Conservation (phyloP, 371 early-diverging fungal species). For the Smittium mucronatum region DNA sequence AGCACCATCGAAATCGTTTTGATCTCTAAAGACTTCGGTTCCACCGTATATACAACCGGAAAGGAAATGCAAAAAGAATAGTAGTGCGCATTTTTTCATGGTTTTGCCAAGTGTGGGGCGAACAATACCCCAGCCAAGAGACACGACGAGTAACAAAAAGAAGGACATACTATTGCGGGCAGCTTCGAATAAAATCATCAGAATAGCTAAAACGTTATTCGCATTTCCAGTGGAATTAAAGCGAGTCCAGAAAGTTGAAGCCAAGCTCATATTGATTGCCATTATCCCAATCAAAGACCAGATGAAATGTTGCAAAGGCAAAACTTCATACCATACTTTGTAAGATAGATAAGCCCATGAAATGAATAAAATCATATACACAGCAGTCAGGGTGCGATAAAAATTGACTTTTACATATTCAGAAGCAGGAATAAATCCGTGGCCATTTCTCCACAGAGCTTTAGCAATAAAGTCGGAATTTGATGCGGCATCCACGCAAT, state of each 20-base stretch:
- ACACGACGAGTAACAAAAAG: constrained; percentile 87
- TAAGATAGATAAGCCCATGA: constrained; percentile 64
- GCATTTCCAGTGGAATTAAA: constrained; percentile 52
- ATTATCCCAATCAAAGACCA: constrained; percentile 70
- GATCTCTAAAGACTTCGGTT: constrained; percentile 60
- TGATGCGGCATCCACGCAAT: constrained; percentile 29
- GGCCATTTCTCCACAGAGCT: constrained; percentile 58
- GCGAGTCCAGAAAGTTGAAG: constrained; percentile 72
- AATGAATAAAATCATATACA: constrained; percentile 55
- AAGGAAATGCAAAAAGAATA: constrained; percentile 69
- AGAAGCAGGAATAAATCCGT: constrained; percentile 67
- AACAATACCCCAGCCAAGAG: constrained; percentile 86
- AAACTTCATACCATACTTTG: constrained; percentile 69
- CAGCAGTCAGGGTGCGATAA: constrained; percentile 50
- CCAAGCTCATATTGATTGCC: constrained; percentile 72
- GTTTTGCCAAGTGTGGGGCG: constrained; percentile 79
- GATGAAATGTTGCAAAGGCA: constrained; percentile 81
- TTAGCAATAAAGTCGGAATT: constrained; percentile 38
- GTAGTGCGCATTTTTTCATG: constrained; percentile 70
- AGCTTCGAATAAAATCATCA: constrained; percentile 62
- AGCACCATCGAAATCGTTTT: constrained; percentile 53
- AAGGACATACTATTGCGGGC: constrained; percentile 83
- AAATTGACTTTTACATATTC: constrained; percentile 79
- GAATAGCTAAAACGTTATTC: constrained; percentile 34
- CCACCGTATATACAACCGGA: constrained; percentile 78